These are phyloP conservation scores for Ophiostoma angusticollis DNA, from an alignment of 2,329 filamentous ascomycete genomes.

Conservation along the genomic window DNA sequence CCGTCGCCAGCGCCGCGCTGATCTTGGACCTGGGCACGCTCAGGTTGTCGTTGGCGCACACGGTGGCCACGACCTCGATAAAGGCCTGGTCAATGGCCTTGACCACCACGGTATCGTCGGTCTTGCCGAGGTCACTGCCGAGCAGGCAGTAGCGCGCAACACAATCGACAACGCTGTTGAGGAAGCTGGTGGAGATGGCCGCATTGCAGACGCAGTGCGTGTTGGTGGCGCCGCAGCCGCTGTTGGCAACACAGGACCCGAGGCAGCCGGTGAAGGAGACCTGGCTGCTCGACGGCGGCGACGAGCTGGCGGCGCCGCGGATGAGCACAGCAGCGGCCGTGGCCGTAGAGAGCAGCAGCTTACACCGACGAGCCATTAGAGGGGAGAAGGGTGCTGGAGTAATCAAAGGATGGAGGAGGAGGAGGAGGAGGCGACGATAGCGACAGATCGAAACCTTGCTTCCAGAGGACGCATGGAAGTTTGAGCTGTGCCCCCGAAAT, in stretches of 20 bases:
- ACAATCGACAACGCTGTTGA: slow-evolving; percentile 11
- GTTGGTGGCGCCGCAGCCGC: slow-evolving; percentile 10
- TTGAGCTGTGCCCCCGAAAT: no score
- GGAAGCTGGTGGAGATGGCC: slow-evolving; percentile 3
- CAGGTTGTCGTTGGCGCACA: slow-evolving; percentile 6
- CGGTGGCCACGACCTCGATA: slow-evolving; percentile 7
- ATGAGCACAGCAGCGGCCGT: no score
- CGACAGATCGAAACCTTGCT: no score
- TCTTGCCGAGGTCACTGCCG: not conserved
- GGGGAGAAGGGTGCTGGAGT: no score
- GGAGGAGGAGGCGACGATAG: no score
- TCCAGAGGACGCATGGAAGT: no score
- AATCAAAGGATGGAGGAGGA: no score
- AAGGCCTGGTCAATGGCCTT: slow-evolving; percentile 9
- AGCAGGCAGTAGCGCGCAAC: slow-evolving; percentile 10
- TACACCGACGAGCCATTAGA: no score
- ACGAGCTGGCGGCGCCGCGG: not conserved
- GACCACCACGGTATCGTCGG: not conserved
- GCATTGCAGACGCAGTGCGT: slow-evolving; percentile 12
- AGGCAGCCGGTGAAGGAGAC: slow-evolving; percentile 12
- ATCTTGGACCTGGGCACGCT: slow-evolving; percentile 5
- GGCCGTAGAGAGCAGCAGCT: no score
- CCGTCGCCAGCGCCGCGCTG: slow-evolving; percentile 8
- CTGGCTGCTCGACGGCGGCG: not conserved
- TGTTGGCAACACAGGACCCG: slow-evolving; percentile 9